Percentiles rank a stretch among this genome's conserved stretches.
Evolutionary conservation across 805 yeast species (phyloP).

Genomic region (Hanseniaspora lachancei): DNA sequence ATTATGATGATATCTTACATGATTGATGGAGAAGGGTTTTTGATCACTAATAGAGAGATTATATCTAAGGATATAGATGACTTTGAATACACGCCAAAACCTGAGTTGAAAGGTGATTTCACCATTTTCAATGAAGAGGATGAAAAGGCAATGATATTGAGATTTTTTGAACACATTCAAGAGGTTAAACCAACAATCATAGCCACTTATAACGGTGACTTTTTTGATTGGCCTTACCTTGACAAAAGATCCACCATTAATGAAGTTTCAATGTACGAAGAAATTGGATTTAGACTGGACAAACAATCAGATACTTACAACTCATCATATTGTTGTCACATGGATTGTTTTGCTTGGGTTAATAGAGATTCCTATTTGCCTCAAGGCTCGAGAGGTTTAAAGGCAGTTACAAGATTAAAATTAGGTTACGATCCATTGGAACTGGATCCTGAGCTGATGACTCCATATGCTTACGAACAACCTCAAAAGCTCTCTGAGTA

Average conservation of each 20-base stretch:
- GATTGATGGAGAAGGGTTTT: conserved; percentile 94
- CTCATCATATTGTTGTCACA: conserved; percentile 81
- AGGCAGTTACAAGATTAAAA: conserved; percentile 92
- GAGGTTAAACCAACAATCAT: conserved; percentile 91
- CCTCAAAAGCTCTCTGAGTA: conserved; percentile 91
- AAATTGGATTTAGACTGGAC: conserved; percentile 87
- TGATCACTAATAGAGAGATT: conserved; percentile 88
- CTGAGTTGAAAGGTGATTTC: conserved; percentile 85
- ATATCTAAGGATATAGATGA: conserved; percentile 91
- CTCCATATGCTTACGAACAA: conserved; percentile 88
- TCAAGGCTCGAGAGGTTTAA: conserved; percentile 96
- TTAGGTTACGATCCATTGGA: conserved; percentile 94
- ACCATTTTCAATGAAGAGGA: conserved; percentile 80
- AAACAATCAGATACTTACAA: conserved; percentile 74
- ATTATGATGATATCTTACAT: conserved; percentile 98
- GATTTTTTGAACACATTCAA: conserved; percentile 81
- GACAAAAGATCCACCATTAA: conserved; percentile 76
- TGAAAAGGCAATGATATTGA: conserved; percentile 58
- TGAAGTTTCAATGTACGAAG: conserved; percentile 77
- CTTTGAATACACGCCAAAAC: conserved; percentile 93
- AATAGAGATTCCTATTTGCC: conserved; percentile 94
- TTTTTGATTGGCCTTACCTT: conserved; percentile 98
- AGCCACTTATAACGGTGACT: conserved; percentile 96
- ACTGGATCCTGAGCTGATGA: conserved; percentile 94
- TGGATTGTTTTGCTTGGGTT: conserved; percentile 98